Base-by-base conservation (phyloP, 495 filamentous ascomycete genomes). In the Penicillium pancosmium region DNA sequence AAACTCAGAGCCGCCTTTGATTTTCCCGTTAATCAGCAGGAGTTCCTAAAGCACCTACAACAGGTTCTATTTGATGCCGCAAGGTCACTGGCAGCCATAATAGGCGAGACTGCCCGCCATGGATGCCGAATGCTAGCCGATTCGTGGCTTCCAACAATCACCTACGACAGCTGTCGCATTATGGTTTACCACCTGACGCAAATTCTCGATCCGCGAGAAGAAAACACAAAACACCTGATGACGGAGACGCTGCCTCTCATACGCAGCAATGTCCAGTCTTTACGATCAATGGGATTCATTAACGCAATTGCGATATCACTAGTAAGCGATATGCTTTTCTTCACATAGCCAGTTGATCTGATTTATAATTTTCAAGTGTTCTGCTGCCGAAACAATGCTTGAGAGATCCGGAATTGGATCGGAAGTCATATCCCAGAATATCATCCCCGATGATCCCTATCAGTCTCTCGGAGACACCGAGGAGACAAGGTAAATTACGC, bases 181-280 rank as follows among this genome's bases (percentile, higher is more conserved):
- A 73, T 73, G 62, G 55, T 73, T 10, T 73, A 73, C 27, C 68
- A 73, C 50, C 46, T 69, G 15, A 73, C 70, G 2, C 70, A 73
- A 49, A 65, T 73, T 6, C 63, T 73, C 2, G 66, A 73, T 31
- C 61, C 68, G 4, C 54, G 61, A 2, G 34, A 50, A 2, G 63
- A 69, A 12, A 59, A 62, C 16, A 65, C 68, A 10, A 69, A 64
- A n/a, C 58, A 25, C 1, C 21, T 69, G 11, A 66, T 62, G 4
- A 40, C 53, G 3, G 50, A 68, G 12, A 68, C 65, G 1, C 52
- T 73, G 18, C 68, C 68, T 1, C 61, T 66, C 23, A 21, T 73
- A 13, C 61, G 58, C 6, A 68, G 64, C 27, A 73, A 73, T 18
- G 68, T 73, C n/a, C 52, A 58, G 0, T 65, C 57, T 12, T n/a